Conservation (phyloP, 2,329 filamentous ascomycete species). For the Colletotrichum abscissum region DNA sequence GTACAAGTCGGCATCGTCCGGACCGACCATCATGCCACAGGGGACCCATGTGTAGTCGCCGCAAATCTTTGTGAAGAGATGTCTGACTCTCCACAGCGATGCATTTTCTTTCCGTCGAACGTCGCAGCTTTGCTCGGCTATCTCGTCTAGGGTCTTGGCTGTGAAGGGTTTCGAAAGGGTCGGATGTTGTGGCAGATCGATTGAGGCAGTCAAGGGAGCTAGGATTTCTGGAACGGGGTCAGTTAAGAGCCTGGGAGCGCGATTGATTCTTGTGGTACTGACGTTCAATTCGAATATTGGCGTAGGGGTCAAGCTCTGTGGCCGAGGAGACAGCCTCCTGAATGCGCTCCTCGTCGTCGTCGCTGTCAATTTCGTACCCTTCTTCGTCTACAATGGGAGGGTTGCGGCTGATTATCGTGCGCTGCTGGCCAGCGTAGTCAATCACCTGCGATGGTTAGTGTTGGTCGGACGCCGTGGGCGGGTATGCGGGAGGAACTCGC, state of each 20-base stretch:
- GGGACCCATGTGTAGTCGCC: slow-evolving; percentile 80
- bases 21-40: slow-evolving; percentile 67
- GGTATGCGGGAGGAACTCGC: not conserved
- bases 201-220: slow-evolving; percentile 78
- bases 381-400: slow-evolving; percentile 80
- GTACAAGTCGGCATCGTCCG: slow-evolving; percentile 67
- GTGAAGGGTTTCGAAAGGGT: slow-evolving; percentile 80
- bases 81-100: slow-evolving; percentile 79
- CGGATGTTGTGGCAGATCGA: slow-evolving; percentile 79
- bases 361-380: slow-evolving; percentile 80
- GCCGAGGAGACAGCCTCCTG: slow-evolving; percentile 70
- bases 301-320: slow-evolving; percentile 80
- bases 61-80: slow-evolving; percentile 77
- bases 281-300: slow-evolving; percentile 78
- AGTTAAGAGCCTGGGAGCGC: slow-evolving; percentile 38
- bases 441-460: slow-evolving; percentile 63
- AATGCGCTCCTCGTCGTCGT: slow-evolving; percentile 73
- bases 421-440: slow-evolving; percentile 78
- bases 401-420: slow-evolving; percentile 80
- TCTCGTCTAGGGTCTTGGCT: slow-evolving; percentile 77
- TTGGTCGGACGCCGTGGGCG: not conserved
- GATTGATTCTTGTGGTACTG: slow-evolving; percentile 44
- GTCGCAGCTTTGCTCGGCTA: slow-evolving; percentile 75
- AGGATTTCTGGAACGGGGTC: slow-evolving; percentile 69
- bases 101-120: slow-evolving; percentile 81